A percentile compares a stretch with the other conserved stretches of the same genome.
Evolutionary conservation across 169 alveolate species (phyloP).

Genomic region (Plasmodium malariae): DNA sequence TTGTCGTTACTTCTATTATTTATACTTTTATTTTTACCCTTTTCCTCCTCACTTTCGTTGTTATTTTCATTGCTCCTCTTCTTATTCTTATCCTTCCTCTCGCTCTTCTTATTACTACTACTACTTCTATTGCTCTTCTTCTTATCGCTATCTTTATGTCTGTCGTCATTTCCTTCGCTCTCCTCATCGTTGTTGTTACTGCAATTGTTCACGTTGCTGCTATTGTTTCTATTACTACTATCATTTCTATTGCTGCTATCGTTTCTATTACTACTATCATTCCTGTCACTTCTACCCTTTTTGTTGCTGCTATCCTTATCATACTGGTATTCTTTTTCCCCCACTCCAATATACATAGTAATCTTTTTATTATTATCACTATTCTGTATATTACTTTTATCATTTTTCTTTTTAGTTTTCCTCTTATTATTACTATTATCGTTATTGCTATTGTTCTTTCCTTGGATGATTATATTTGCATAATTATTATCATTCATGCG

Average conservation of each 20-base stretch:
- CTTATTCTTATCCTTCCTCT: neutral
- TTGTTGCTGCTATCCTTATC: neutral
- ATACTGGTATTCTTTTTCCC: neutral
- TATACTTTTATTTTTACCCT: neutral
- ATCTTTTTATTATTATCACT: neutral
- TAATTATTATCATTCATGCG: neutral
- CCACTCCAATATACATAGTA: neutral
- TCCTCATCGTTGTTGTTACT: neutral
- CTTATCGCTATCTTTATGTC: neutral
- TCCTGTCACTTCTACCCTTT: neutral
- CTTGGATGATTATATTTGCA: neutral
- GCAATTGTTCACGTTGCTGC: neutral
- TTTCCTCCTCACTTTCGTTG: neutral
- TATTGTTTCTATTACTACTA: neutral
- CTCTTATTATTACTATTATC: neutral
- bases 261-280: neutral
- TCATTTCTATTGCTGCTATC: neutral
- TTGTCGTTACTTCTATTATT: neutral
- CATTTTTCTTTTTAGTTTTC: neutral
- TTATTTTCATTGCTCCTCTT: neutral
- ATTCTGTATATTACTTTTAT: neutral
- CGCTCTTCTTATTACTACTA: neutral
- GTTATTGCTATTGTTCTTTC: neutral
- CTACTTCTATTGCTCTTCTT: neutral
- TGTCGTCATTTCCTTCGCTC: neutral